A percentile compares a stretch with the other conserved stretches of the same genome.
These are phyloP conservation scores for Diaporthe sp. DNA, from an alignment of 2,329 filamentous ascomycete genomes.

Conservation along the genomic window DNA sequence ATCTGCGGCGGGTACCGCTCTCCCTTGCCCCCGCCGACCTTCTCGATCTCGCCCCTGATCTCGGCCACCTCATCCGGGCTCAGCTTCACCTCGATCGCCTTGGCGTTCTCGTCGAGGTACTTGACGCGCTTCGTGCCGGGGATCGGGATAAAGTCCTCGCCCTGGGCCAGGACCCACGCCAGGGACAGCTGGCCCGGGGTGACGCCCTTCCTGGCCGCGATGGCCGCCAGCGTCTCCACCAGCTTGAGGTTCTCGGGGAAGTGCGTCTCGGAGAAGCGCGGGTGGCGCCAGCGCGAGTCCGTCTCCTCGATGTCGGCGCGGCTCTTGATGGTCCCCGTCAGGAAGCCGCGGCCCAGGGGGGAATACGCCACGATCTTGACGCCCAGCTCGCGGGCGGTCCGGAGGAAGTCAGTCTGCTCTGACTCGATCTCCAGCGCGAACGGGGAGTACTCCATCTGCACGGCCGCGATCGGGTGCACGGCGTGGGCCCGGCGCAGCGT, in stretches of 20 bases:
- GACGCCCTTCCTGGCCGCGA: conserved; percentile 52
- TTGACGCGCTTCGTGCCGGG: conserved; percentile 53
- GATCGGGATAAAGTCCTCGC: conserved; percentile 56
- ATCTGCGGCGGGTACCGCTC: conserved; percentile 34
- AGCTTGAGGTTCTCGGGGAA: conserved; percentile 63
- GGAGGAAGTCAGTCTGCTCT: conserved; percentile 59
- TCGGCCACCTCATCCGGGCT: conserved; percentile 53
- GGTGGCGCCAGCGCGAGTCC: conserved; percentile 57
- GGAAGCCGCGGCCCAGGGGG: conserved; percentile 68
- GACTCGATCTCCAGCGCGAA: conserved; percentile 72
- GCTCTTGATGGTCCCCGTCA: conserved; percentile 62
- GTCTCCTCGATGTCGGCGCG: conserved; percentile 57
- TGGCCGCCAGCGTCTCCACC: conserved; percentile 46
- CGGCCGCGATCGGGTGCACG: conserved; percentile 62
- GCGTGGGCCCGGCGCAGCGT: conserved; percentile 63
- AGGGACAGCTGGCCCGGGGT: conserved; percentile 67
- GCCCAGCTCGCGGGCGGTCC: conserved; percentile 67
- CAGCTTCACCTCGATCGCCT: conserved; percentile 50
- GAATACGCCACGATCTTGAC: conserved; percentile 68
- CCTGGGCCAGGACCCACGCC: conserved; percentile 67
- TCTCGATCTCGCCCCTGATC: conserved; percentile 55
- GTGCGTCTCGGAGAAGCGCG: conserved; percentile 61
- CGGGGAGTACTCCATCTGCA: conserved; percentile 67
- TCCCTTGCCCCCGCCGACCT: conserved; percentile 40
- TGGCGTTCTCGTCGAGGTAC: conserved; percentile 44